These are phyloP conservation scores for Linum tenue DNA, from an alignment of 345 rosid species.

Conservation along the genomic window DNA sequence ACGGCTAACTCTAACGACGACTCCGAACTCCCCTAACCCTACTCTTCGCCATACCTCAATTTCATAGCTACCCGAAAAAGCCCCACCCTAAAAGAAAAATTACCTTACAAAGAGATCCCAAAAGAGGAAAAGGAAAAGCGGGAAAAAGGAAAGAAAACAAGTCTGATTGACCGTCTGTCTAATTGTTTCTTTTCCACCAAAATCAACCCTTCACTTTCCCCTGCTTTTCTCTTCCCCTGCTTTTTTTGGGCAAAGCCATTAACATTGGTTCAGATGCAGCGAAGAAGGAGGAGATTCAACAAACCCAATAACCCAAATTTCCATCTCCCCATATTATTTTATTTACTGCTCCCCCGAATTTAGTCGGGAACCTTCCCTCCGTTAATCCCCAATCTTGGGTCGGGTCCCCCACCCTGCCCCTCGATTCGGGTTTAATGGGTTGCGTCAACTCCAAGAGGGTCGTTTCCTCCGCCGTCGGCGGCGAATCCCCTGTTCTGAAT, in stretches of 20 bases:
- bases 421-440: slow-evolving; percentile 48
- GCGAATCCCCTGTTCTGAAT: slow-evolving; percentile 33
- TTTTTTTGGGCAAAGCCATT: not conserved
- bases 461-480: slow-evolving; percentile 10
- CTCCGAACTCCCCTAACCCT: too few relatives aligned
- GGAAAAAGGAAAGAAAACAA: too few relatives aligned
- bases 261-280: slow-evolving; percentile 33
- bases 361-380: not conserved
- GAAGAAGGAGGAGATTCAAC: slow-evolving; percentile 1
- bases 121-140: too few relatives aligned
- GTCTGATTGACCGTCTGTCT: too few relatives aligned
- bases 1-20: too few relatives aligned
- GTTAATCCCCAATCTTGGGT: slow-evolving; percentile 35
- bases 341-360: too few relatives aligned
- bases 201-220: slow-evolving; percentile 1
- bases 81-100: too few relatives aligned
- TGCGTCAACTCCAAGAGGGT: slow-evolving; percentile 56
- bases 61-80: too few relatives aligned
- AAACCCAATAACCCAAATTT: slow-evolving; percentile 34
- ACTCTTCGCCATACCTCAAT: too few relatives aligned
- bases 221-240: slow-evolving; percentile 3
- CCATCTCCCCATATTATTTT: too few relatives aligned
- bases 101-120: too few relatives aligned
- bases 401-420: slow-evolving; percentile 26
- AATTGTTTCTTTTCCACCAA: not conserved